phyloP scores from a whole-genome alignment of 2,329 filamentous ascomycete genomes.

The Phyllosticta citrichinensis region DNA sequence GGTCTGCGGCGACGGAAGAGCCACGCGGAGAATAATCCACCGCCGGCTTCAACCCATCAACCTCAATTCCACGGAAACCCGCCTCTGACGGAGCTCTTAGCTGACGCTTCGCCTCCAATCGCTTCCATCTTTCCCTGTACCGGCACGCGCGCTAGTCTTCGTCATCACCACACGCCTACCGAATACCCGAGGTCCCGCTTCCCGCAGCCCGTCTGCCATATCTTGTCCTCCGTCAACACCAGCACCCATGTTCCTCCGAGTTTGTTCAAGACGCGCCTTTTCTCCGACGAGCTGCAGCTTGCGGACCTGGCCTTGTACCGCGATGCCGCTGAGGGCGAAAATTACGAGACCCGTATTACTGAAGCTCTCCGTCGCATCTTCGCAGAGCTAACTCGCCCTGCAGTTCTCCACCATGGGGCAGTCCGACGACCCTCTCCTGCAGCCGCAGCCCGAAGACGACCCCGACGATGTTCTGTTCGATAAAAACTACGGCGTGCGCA shows the following conservation, averaged over 20 bases:
- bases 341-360: slow-evolving; percentile 47
- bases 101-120: slow-evolving; percentile 8
- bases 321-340: slow-evolving; percentile 76
- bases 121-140: background rate
- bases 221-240: slow-evolving; percentile 10
- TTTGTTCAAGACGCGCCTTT: slow-evolving; percentile 29
- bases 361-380: background rate
- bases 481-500: slow-evolving; percentile 78
- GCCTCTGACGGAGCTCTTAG: slow-evolving; percentile 6
- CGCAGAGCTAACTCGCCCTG: background rate
- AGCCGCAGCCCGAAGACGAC: slow-evolving; percentile 58
- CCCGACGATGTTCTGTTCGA: slow-evolving; percentile 88
- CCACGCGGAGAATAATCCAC: background rate
- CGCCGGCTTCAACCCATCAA: background rate
- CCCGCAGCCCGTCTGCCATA: background rate
- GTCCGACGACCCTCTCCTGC: slow-evolving; percentile 24
- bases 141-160: background rate
- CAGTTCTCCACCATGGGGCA: slow-evolving; percentile 12
- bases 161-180: slow-evolving; percentile 1
- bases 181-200: slow-evolving; percentile 31
- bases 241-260: slow-evolving; percentile 35
- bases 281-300: slow-evolving; percentile 30
- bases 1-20: background rate
- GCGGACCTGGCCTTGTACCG: slow-evolving; percentile 19
- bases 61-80: background rate